Evolutionary conservation across 2,329 filamentous ascomycete genomes (phyloP), one percentile per base, ranked within the genome.

Genomic region (Colletotrichum lentis): DNA sequence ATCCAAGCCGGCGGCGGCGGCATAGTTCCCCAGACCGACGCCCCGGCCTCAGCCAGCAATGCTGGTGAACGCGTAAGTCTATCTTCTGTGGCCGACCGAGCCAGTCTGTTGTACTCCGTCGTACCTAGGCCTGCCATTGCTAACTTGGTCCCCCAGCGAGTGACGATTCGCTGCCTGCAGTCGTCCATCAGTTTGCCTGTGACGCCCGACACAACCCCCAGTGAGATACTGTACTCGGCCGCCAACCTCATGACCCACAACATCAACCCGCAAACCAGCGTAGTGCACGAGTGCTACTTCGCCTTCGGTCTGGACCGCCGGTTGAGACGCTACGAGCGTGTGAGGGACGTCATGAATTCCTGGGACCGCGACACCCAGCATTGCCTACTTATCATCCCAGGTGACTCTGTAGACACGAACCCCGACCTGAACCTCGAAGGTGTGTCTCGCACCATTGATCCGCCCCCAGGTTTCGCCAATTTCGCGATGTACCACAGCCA

Each of bases 261-360:
- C 5, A 89, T 97, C 69, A 85, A 90, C 70, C 84, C 89, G 0
- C 81, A 85, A 12, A 86, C 84, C 14, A 91, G 90, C 60, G 84
- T 96, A n/a, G 77, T 97, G 12, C 79, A 94, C 20, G 95, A 98
- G 77, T 88, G 86, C 22, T 97, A 94, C 76, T 81, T 84, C 22
- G 85, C 89, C 52, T 85, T 96, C 1, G 93, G 93, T 37, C 83
- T 98, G 2, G 92, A 96, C 77, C 88, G 95, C 46, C 91, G 92
- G 0, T 80, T 98, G 31, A 90, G 95, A 47, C 90, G 89, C 46
- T 97, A 97, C 76, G 95, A 98, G 80, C 88, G 88, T 70, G 86
- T 98, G 39, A 88, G 93, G 68, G 93, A 97, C 74, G 87, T 97
- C 24, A 87, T 97, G 85, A 96, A 97, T 77, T 96, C 94, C 0